These are phyloP conservation scores for Heracleum sosnowskyi DNA, from an alignment of 129 eudicot species.

Conservation along the genomic window DNA sequence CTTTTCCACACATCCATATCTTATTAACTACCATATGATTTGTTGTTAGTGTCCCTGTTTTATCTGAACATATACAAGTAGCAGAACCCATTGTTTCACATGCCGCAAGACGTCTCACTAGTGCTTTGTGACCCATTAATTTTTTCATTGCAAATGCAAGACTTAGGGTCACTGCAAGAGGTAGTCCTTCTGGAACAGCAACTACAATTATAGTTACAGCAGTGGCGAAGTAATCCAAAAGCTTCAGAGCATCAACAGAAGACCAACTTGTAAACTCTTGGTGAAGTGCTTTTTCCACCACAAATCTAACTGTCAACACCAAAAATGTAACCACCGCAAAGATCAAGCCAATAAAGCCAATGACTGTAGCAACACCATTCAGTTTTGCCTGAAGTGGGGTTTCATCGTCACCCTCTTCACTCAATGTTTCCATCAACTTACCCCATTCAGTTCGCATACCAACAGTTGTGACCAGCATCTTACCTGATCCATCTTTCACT, in stretches of 20 bases:
- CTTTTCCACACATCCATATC: slow-evolving; percentile 55
- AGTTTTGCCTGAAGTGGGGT: slow-evolving; percentile 94
- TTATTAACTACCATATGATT: slow-evolving; percentile 85
- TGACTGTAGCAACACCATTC: slow-evolving; percentile 92
- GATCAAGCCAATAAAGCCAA: slow-evolving; percentile 67
- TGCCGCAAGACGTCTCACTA: slow-evolving; percentile 83
- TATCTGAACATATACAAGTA: slow-evolving; percentile 75
- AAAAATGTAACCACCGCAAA: slow-evolving; percentile 76
- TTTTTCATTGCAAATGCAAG: slow-evolving; percentile 98
- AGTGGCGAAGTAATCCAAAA: slow-evolving; percentile 70
- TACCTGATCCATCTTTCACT: slow-evolving; percentile 86
- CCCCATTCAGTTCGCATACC: slow-evolving; percentile 99
- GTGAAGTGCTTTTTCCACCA: slow-evolving; percentile 47
- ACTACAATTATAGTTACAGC: slow-evolving; percentile 92
- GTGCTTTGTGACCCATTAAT: slow-evolving; percentile 69
- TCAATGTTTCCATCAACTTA: slow-evolving; percentile 72
- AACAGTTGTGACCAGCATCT: slow-evolving; percentile 90
- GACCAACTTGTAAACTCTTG: slow-evolving; percentile 66
- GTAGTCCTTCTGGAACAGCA: slow-evolving; percentile 96
- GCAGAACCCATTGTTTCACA: slow-evolving; percentile 99
- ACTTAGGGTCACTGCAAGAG: slow-evolving; percentile 87
- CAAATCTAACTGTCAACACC: slow-evolving; percentile 50
- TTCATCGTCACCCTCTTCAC: slow-evolving; percentile 84
- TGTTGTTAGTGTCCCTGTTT: slow-evolving; percentile 90
- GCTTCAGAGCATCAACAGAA: slow-evolving; percentile 56